Evolutionary conservation across 805 yeast genomes (phyloP), one percentile per base, ranked within the genome.

Genomic region (Yamadazyma ubonensis): DNA sequence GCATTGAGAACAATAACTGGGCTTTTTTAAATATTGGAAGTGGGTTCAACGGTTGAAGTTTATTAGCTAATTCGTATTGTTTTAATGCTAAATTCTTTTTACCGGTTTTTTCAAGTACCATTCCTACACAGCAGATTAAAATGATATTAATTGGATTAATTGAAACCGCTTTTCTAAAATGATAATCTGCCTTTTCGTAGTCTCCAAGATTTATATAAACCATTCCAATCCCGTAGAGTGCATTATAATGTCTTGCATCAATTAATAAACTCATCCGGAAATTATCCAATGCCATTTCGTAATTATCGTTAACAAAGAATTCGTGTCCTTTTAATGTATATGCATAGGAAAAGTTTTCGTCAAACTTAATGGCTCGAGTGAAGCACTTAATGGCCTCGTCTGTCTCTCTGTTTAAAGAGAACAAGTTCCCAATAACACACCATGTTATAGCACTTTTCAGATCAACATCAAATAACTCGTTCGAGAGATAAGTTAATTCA

Each of bases 291-390:
- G 99, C 97, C 55, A 81, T 77, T 56, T 89, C 96, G 63, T 83
- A 86, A 26, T 95, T 89, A 63, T 95, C 99, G 53, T 79, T 87
- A 2, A 91, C 75, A 23, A 87, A 78, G 54, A 78, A 80, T 61
- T 93, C 99, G 59, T 93, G 98, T 0, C 97, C 99, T 65, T 86
- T 88, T 42, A 93, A 70, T 0, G 98, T 90, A 56, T 86, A 86
- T 0, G 96, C 96, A 57, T 91, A 91, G 0, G 93, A 83, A 58
- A 86, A 86, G 11, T 68, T 69, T 5, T 79, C 78, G 54, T 84
- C 83, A 11, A 86, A 56, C 39, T 78, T 78, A 2, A 79, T 75
- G 2, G 97, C 90, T 42, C 87, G 79, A 46, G 79, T 79, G 63
- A 93, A 90, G 55, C 96, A 88, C 52, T 79, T 80, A 22, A 91